Base-by-base conservation (phyloP, 148 eudicot genomes). In the Persicaria maculosa region DNA sequence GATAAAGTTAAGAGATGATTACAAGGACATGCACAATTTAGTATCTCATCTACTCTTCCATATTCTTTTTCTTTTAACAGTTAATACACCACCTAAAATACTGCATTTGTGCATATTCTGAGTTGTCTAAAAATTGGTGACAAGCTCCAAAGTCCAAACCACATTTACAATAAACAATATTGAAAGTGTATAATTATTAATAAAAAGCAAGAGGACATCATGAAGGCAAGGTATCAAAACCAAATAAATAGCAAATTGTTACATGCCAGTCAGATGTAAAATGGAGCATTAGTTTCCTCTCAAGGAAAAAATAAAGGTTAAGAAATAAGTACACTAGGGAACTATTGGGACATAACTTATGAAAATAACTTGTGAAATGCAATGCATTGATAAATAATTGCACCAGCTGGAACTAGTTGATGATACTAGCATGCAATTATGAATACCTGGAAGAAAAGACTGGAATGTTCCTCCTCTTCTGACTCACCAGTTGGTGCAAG, bases 381-480 rank as follows among this genome's bases (percentile, higher is more conserved):
- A 44, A 44, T 46, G 16, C 20, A 12, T 40, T 68, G 45, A 68
- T 3, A 43, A 44, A 40, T 40, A 40, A 16, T 31, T 68, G 4
- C 46, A 47, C 46, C 65, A 59, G n/a, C n/a, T 52, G 11, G 50
- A 47, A 72, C 44, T 20, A 20, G 44, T 5, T 31, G 40, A 31
- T 31, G 43, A 65, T 40, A 65, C 68, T 25, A 31, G 68, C 46
- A 65, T 43, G 47, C 15, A 40, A 65, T 9, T 10, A 25, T 65
- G 48, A 50, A 75, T 55, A 54, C 98, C 97, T 92, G 87, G 72
- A 85, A 86, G 79, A 88, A 90, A 71, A 86, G 76, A 72, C 76
- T 79, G 69, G 45, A 80, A 77, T 95, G 96, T 76, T 95, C 97
- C 73, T 90, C 98, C 54, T 92, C 97, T 78, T 89, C 91, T 61